Base-by-base conservation (phyloP, 129 eudicot genomes). In the Escallonia herrerae region DNA sequence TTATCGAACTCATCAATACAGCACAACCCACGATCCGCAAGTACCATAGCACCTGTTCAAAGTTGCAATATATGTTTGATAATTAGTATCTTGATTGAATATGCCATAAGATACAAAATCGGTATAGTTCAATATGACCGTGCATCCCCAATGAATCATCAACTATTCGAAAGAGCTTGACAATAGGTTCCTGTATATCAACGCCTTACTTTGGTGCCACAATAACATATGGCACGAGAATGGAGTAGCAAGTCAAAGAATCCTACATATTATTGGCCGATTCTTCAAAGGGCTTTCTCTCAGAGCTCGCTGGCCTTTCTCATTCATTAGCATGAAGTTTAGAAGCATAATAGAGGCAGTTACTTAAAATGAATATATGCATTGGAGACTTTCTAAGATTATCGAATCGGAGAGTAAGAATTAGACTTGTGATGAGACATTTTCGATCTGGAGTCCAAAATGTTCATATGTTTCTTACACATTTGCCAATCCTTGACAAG, bases 1-100 rank as follows among this genome's bases (percentile, higher is more conserved):
- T 93, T 93, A 67, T 93, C 99, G 70, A 93, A 89, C 78, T 93
- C 96, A 57, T 93, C 99, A 40, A 93, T 93, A 70, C 99, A 89
- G 65, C 95, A 94, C 55, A 94, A 64, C 72, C 99, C 99, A 78
- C 97, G 82, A 77, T 94, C 99, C 43, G 99, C 99, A 68, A 94
- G 86, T 42, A 94, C 99, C 96, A 94, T 85, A 56, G 97, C 97
- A 78, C 97, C 99, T 94, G 79, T 71, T 55, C 73, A 56, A 62
- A 52, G 63, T 58, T n/a, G 56, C 15, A 49, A 51, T 5, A 50
- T 3, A 7, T 40, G 53, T 40, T 42, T 51, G 41, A 53, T 39
- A 41, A 10, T 8, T 45, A 22, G 33, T 22, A 22, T 22, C 33
- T 22, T 22, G 33, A 22, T 22, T 22, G 33, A 22, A 22, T 22